Evolutionary conservation across 2,329 filamentous ascomycete species (phyloP).

Genomic region (Epichloe baconii): DNA sequence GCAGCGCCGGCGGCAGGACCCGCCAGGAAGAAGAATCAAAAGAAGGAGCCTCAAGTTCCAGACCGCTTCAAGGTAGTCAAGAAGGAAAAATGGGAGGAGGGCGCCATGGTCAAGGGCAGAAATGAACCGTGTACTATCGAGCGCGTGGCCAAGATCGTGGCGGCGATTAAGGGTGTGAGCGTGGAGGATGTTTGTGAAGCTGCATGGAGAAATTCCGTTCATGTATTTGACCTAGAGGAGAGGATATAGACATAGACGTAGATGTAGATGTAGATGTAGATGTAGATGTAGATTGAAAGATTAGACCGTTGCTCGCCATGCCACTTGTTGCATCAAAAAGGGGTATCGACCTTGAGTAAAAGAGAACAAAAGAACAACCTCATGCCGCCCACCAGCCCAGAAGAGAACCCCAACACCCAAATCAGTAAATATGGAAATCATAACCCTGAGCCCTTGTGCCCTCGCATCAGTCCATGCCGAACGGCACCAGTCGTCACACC

Average conservation of each 20-base stretch:
- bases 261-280: neutral
- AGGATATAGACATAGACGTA: neutral
- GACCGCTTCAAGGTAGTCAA: slow-evolving; percentile 73
- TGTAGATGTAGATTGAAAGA: neutral
- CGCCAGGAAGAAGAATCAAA: slow-evolving; percentile 34
- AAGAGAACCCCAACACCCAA: neutral
- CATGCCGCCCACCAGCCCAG: slow-evolving; percentile 6
- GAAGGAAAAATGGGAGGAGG: slow-evolving; percentile 88
- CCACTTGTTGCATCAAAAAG: neutral
- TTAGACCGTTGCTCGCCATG: neutral
- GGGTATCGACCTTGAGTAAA: slow-evolving; percentile 15
- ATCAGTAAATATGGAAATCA: slow-evolving; percentile 16
- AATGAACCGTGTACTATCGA: slow-evolving; percentile 87
- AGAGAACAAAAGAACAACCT: slow-evolving; percentile 4
- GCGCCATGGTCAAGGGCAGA: slow-evolving; percentile 81
- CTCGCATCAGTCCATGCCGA: slow-evolving; percentile 49
- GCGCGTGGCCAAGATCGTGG: slow-evolving; percentile 78
- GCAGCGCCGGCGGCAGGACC: slow-evolving; percentile 7
- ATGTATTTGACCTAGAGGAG: slow-evolving; percentile 58
- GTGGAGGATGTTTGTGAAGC: slow-evolving; percentile 78
- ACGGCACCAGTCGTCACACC: slow-evolving; percentile 64
- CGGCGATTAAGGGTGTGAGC: slow-evolving; percentile 65
- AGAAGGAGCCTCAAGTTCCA: slow-evolving; percentile 53
- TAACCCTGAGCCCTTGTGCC: slow-evolving; percentile 42
- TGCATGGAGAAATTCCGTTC: slow-evolving; percentile 69